A percentile compares a stretch with the other conserved stretches of the same genome.
phyloP scores from a whole-genome alignment of 768 basidiomycete genomes.

The Russula brevipes region DNA sequence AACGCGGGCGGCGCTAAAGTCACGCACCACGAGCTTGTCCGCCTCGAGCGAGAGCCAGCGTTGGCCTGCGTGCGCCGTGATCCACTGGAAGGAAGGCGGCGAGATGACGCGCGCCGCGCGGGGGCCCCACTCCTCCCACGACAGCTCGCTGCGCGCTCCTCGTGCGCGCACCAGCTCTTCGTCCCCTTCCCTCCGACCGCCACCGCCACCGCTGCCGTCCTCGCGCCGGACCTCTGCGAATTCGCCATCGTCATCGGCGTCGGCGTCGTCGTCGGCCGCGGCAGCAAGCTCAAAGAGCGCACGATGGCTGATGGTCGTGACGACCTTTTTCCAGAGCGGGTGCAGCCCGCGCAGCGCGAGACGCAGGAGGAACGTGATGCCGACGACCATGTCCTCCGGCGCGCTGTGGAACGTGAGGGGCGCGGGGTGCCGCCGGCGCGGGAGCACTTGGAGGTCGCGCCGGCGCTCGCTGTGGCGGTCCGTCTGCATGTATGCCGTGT shows the following conservation, averaged over 20 bases:
- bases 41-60: slow-evolving; percentile 18
- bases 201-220: neutral
- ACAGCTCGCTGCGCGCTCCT: neutral
- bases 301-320: slow-evolving; percentile 10
- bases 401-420: slow-evolving; percentile 17
- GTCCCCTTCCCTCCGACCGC: neutral
- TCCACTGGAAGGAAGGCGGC: slow-evolving; percentile 13
- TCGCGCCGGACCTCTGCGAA: too few relatives aligned
- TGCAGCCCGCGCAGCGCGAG: neutral
- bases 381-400: slow-evolving; percentile 17
- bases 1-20: slow-evolving; percentile 17
- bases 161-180: too few relatives aligned
- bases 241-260: neutral
- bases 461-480: neutral
- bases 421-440: neutral
- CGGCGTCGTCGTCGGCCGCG: neutral
- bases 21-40: slow-evolving; percentile 3
- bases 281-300: slow-evolving; percentile 10
- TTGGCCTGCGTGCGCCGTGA: slow-evolving; percentile 18
- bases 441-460: neutral
- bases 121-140: slow-evolving; percentile 17
- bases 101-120: slow-evolving; percentile 9
- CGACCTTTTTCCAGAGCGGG: slow-evolving; percentile 6
- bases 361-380: slow-evolving; percentile 20
- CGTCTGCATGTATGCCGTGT: slow-evolving; percentile 21